Conservation (phyloP, 345 rosid genomes). For the Boechera divaricarpa region DNA sequence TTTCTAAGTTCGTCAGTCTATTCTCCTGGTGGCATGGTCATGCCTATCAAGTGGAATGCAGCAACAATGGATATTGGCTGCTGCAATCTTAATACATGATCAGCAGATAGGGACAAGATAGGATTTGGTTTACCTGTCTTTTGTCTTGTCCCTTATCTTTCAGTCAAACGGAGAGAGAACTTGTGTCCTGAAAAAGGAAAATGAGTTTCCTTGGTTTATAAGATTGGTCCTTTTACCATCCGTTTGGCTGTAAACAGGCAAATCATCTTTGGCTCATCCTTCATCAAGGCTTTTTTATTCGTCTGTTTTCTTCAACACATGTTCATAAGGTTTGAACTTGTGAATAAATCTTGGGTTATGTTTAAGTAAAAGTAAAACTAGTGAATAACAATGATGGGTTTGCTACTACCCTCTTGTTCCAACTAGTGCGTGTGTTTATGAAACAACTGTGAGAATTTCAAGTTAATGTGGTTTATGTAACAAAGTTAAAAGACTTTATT, state of each 20-base stretch:
- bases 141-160: slow-evolving; percentile 29
- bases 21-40: slow-evolving; percentile 56
- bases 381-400: slow-evolving; percentile 33
- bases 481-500: slow-evolving; percentile 5
- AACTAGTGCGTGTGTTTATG: slow-evolving; percentile 5
- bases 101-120: slow-evolving; percentile 30
- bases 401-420: slow-evolving; percentile 19
- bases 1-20: slow-evolving; percentile 50
- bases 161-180: slow-evolving; percentile 26
- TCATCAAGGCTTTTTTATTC: slow-evolving; percentile 15
- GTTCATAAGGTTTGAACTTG: background rate
- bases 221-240: slow-evolving; percentile 29
- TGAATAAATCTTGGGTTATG: slow-evolving; percentile 6
- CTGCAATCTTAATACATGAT: slow-evolving; percentile 65
- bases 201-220: slow-evolving; percentile 15
- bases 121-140: background rate
- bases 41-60: slow-evolving; percentile 76
- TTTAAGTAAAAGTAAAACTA: slow-evolving; percentile 8
- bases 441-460: background rate
- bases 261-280: slow-evolving; percentile 81
- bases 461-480: slow-evolving; percentile 2
- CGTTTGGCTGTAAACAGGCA: slow-evolving; percentile 83
- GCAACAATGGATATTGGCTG: slow-evolving; percentile 54
- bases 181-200: slow-evolving; percentile 14
- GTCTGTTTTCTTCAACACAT: slow-evolving; percentile 9